Conservation (phyloP, 108 stramenopile genomes). For the Nitzschia sp. region DNA sequence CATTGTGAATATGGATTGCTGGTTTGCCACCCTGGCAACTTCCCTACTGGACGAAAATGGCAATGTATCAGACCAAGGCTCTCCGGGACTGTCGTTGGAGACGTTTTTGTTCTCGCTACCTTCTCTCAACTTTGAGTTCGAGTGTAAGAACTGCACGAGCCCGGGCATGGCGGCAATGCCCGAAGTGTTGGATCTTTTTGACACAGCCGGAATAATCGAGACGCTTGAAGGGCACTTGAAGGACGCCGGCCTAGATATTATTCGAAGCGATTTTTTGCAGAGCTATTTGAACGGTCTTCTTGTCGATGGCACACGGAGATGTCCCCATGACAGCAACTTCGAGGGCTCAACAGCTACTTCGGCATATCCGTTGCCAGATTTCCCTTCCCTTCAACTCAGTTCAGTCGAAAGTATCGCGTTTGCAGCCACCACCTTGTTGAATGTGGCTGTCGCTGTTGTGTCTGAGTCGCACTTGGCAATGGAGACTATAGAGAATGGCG, state of each 20-base stretch:
- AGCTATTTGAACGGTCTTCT: constrained; percentile 53
- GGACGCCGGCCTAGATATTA: constrained; percentile 16
- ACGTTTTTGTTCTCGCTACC: not conserved
- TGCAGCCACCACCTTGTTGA: too few relatives aligned
- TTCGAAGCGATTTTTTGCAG: constrained; percentile 59
- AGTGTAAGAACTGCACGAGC: not conserved
- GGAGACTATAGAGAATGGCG: too few relatives aligned
- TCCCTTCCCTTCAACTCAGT: constrained; percentile 2
- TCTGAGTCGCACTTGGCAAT: too few relatives aligned
- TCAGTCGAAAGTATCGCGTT: too few relatives aligned
- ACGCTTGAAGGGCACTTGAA: constrained; percentile 5
- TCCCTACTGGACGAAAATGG: constrained; percentile 25
- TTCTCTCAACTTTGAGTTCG: not conserved
- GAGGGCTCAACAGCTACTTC: constrained; percentile 32
- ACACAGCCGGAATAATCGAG: not conserved
- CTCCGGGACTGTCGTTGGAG: not conserved
- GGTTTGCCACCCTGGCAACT: constrained; percentile 52
- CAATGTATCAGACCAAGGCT: not conserved
- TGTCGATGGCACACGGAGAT: constrained; percentile 53
- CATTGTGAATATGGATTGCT: constrained; percentile 50
- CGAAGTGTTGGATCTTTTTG: constrained; percentile 27
- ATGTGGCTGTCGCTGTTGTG: too few relatives aligned
- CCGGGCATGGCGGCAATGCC: not conserved
- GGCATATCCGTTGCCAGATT: constrained; percentile 39
- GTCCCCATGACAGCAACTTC: constrained; percentile 61